Evolutionary conservation across 805 yeast genomes (phyloP).

Genomic region (Pichia rugopelliculosa): DNA sequence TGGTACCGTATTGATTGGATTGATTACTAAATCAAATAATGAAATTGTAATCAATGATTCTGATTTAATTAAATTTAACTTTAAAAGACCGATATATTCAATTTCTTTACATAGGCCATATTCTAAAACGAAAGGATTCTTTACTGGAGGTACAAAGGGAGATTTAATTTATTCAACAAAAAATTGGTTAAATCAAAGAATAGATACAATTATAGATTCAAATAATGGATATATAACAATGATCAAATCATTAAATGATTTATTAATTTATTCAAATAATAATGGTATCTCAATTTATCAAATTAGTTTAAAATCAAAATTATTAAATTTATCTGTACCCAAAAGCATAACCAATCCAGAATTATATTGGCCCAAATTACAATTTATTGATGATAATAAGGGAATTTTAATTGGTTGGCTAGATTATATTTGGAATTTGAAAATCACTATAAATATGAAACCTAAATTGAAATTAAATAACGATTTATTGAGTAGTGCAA

Average conservation of each 20-base stretch:
- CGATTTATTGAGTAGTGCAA: slow-evolving; percentile 44
- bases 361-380: slow-evolving; percentile 74
- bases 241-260: slow-evolving; percentile 53
- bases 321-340: slow-evolving; percentile 53
- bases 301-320: slow-evolving; percentile 38
- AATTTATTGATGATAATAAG: slow-evolving; percentile 60
- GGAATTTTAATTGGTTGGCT: slow-evolving; percentile 79
- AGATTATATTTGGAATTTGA: slow-evolving; percentile 59
- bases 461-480: slow-evolving; percentile 1
- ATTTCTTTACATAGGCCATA: slow-evolving; percentile 76
- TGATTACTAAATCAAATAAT: slow-evolving; percentile 38
- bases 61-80: slow-evolving; percentile 69
- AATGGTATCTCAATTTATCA: slow-evolving; percentile 68
- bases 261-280: slow-evolving; percentile 80
- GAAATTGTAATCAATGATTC: slow-evolving; percentile 24
- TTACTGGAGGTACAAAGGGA: slow-evolving; percentile 89
- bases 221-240: slow-evolving; percentile 66
- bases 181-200: slow-evolving; percentile 82
- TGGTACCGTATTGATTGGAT: slow-evolving; percentile 83
- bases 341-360: slow-evolving; percentile 57
- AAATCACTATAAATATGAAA: slow-evolving; percentile 1
- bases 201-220: slow-evolving; percentile 56
- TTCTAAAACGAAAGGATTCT: slow-evolving; percentile 50
- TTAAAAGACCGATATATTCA: slow-evolving; percentile 81
- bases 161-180: slow-evolving; percentile 64